Evolutionary conservation across 2,329 filamentous ascomycete species (phyloP).

Genomic region (Fusarium verrucosum): DNA sequence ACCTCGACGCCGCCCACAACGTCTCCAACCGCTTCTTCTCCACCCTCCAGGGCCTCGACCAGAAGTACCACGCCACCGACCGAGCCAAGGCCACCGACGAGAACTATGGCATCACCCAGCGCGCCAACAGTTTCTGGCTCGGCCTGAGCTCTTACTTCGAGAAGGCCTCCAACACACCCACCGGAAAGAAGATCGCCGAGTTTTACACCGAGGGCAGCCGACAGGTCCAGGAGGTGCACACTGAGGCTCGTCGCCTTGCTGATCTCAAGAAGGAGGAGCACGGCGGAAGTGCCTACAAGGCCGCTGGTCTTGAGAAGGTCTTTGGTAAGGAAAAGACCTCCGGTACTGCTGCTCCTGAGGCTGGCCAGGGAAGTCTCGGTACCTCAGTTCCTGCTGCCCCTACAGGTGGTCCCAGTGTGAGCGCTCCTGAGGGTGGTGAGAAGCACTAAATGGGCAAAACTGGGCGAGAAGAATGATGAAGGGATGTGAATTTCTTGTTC

Average conservation of each 20-base stretch:
- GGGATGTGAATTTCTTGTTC: not conserved
- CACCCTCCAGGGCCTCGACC: slow-evolving; percentile 80
- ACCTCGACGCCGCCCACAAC: slow-evolving; percentile 89
- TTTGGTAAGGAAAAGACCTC: slow-evolving; percentile 62
- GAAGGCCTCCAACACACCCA: slow-evolving; percentile 86
- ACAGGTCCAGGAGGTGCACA: slow-evolving; percentile 94
- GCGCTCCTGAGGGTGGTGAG: slow-evolving; percentile 40
- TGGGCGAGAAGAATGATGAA: slow-evolving; percentile 1
- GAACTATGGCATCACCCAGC: slow-evolving; percentile 82
- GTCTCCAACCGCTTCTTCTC: slow-evolving; percentile 81
- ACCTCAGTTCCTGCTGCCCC: slow-evolving; percentile 36
- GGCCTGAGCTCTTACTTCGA: slow-evolving; percentile 91
- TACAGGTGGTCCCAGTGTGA: slow-evolving; percentile 36
- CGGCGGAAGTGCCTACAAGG: slow-evolving; percentile 68
- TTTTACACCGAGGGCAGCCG: slow-evolving; percentile 89
- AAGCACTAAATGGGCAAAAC: slow-evolving; percentile 24
- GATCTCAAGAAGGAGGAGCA: slow-evolving; percentile 80
- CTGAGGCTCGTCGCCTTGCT: slow-evolving; percentile 86
- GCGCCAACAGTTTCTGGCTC: slow-evolving; percentile 70
- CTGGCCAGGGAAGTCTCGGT: slow-evolving; percentile 22
- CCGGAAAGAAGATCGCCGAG: slow-evolving; percentile 83
- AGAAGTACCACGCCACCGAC: slow-evolving; percentile 87
- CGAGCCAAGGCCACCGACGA: slow-evolving; percentile 85
- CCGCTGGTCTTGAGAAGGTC: slow-evolving; percentile 65
- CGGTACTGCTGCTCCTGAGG: slow-evolving; percentile 27